Percentiles rank a stretch among this genome's conserved stretches.
These are phyloP conservation scores for Cercospora nicotianae DNA, from an alignment of 2,329 filamentous ascomycete species.

Conservation along the genomic window DNA sequence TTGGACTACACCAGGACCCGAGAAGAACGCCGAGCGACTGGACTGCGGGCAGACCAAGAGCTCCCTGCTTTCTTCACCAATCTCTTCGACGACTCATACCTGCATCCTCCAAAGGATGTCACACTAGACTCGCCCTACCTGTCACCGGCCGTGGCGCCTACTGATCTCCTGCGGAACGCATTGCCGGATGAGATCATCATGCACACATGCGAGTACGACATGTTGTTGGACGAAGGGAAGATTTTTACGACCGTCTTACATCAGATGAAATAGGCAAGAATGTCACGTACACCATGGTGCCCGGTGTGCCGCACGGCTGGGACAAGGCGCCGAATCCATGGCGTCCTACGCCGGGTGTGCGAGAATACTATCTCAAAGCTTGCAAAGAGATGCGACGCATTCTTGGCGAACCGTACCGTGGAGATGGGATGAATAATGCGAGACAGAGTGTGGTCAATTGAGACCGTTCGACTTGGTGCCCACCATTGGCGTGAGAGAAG, in stretches of 20 bases:
- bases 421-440: constrained; percentile 9
- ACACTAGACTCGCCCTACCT: constrained; percentile 59
- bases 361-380: constrained; percentile 56
- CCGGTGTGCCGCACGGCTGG: constrained; percentile 63
- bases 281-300: constrained; percentile 60
- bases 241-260: constrained; percentile 60
- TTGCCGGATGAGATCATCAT: constrained; percentile 62
- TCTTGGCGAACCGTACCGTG: constrained; percentile 34
- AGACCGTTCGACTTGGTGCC: not conserved
- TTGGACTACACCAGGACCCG: constrained; percentile 63
- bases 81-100: constrained; percentile 54
- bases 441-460: constrained; percentile 25
- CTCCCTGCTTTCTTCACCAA: constrained; percentile 53
- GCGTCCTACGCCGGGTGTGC: constrained; percentile 52
- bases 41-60: constrained; percentile 54
- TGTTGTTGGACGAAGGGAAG: constrained; percentile 63
- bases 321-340: constrained; percentile 66
- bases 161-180: constrained; percentile 53
- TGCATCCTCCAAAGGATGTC: constrained; percentile 46
- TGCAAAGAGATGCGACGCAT: constrained; percentile 53
- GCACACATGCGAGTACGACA: constrained; percentile 66
- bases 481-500: not conserved
- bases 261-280: constrained; percentile 49
- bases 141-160: constrained; percentile 57
- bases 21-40: constrained; percentile 58